Base-by-base conservation (phyloP, 306 rosid species). In the Herpetospermum pedunculosum region DNA sequence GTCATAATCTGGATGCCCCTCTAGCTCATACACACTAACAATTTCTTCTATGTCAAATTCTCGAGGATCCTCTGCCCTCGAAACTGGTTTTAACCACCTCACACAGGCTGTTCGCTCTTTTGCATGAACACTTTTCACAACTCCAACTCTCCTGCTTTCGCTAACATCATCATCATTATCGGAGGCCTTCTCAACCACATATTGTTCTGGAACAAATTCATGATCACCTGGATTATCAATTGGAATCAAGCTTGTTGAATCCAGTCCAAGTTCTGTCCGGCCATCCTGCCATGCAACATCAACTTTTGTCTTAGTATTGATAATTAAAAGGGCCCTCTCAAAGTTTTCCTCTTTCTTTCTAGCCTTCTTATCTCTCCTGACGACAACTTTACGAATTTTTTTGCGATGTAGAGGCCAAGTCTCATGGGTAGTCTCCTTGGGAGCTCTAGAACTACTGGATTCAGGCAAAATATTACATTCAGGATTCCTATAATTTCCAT, bases 281-380 rank as follows among this genome's bases (percentile, higher is more conserved):
- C 99, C 97, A 89, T 91, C 93, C 82, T 95, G 99, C 99, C 97
- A 95, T 53, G 93, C 92, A 74, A 95, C 92, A 80, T 95, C 96
- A 76, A 95, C 92, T 70, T 58, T 81, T 75, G 99, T 89, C 81
- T 82, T 82, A 12, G 90, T 84, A 83, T 91, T 95, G 86, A 85
- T 84, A 81, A 95, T 91, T 73, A 88, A 74, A 79, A 91, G 89
- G 76, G 97, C 97, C 81, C 84, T 88, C 81, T 95, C 96, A 84
- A 89, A 95, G 76, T 80, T 89, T 76, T 95, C 99, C 57, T 86
- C 99, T 83, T 95, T 92, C 88, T 87, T 95, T 7, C 96, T 83
- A 48, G 85, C 80, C 85, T 85, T 95, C 82, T 88, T 95, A 77
- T 95, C 99, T 84, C 92, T 91, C 85, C 87, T 88, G 48, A 95